Percentiles rank a stretch among this genome's conserved stretches.
These are phyloP conservation scores for Coniochaeta prunicola DNA, from an alignment of 2,329 filamentous ascomycete genomes.

Conservation along the genomic window DNA sequence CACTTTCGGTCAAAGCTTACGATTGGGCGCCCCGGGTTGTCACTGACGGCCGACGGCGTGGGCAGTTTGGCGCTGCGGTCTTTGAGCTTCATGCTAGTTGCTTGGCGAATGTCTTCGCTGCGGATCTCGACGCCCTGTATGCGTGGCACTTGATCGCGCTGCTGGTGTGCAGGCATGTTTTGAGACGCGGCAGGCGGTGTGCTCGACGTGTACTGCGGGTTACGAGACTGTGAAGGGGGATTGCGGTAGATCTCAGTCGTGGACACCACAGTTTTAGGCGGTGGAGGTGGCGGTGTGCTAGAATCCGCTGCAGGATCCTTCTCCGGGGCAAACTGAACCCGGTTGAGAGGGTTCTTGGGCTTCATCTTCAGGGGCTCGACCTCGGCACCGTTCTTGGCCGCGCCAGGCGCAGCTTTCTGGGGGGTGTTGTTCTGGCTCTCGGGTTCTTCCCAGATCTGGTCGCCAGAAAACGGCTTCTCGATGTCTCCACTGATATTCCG, in stretches of 20 bases:
- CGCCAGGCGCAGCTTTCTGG: constrained; percentile 17
- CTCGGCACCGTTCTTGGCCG: constrained; percentile 8
- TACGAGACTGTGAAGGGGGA: constrained; percentile 73
- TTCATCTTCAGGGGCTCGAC: constrained; percentile 47
- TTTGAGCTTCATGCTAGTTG: constrained; percentile 81
- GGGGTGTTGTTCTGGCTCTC: constrained; percentile 33
- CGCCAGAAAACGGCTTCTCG: constrained; percentile 60
- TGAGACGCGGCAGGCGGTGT: constrained; percentile 23
- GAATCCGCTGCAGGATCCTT: constrained; percentile 27
- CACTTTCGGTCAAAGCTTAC: constrained; percentile 91
- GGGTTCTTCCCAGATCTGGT: constrained; percentile 87
- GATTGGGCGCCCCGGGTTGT: constrained; percentile 84
- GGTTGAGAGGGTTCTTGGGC: constrained; percentile 57
- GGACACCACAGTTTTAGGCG: constrained; percentile 32
- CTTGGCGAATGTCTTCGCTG: constrained; percentile 78
- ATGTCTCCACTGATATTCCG: constrained; percentile 65
- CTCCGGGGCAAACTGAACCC: constrained; percentile 47
- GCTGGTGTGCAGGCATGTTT: constrained; percentile 13
- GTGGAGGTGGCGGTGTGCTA: constrained; percentile 24
- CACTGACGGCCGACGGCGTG: constrained; percentile 83
- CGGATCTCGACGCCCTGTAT: constrained; percentile 80
- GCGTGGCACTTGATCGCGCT: constrained; percentile 41
- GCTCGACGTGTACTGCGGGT: constrained; percentile 74
- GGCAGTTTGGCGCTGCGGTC: constrained; percentile 84
- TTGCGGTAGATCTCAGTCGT: constrained; percentile 69